Base-by-base conservation (phyloP, 1,139 yeast species). In the Suhomyces coccinellae region DNA sequence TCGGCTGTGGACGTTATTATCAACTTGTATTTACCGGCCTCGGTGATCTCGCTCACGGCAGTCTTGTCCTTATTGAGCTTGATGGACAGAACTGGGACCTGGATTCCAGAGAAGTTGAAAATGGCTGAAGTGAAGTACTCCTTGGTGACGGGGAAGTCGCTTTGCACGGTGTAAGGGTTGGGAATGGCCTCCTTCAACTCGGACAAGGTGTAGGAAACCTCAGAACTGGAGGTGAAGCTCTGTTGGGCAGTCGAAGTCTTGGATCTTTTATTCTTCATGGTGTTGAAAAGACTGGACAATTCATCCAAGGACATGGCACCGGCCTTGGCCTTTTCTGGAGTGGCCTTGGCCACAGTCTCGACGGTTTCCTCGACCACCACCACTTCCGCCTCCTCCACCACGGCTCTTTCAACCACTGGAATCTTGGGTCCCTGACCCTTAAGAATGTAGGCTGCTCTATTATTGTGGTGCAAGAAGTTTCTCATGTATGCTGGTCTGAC, bases 401-500 rank as follows among this genome's bases (percentile, higher is more conserved):
- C 44, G 44, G 53, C 36, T 51, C 60, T 50, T 47, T 75, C 72
- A 13, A 81, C 85, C 24, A 85, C 80, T 1, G 88, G 87, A 43
- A 87, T 77, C 44, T 73, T 71, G 38, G 88, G 85, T 7, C 78
- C 76, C 47, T 75, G 70, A 13, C 73, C 78, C 37, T 73, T 69
- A 32, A 79, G 62, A 28, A 86, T 73, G 59, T 86, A 87, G 32
- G 80, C 79, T 3, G 97, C 97, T 39, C 87, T 86, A 55, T 87
- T 83, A 50, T 71, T 59, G 41, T 80, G 79, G 57, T 89, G 89
- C 47, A 90, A 75, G 56, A 71, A 79, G 66, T 87, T 87, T 62
- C 93, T 79, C 97, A 90, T 90, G 49, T 80, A 74, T 14, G 93
- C 87, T 29, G 96, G 88, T 49, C 81, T 77, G n/a, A 89, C 97